phyloP scores from a whole-genome alignment of 371 early-diverging fungal species.

The Rhizopus stolonifer region DNA sequence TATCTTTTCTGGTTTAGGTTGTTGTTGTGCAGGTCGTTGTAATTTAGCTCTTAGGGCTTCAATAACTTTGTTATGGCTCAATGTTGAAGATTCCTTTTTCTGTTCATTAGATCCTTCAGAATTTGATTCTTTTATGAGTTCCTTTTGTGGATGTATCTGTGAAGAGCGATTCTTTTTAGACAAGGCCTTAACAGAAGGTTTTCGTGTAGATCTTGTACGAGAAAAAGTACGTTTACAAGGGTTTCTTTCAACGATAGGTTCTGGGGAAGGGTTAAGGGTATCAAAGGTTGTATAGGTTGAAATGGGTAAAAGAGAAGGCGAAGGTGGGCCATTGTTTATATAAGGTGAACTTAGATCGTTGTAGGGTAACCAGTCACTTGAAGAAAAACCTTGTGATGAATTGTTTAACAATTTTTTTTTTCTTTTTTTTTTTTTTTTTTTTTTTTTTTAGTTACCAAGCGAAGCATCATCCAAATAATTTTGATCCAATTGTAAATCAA shows the following conservation, averaged over 20 bases:
- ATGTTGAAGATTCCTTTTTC: background rate
- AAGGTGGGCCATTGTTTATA: constrained; percentile 32
- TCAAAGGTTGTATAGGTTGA: constrained; percentile 25
- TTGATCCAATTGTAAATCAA: constrained; percentile 41
- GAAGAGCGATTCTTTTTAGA: constrained; percentile 31
- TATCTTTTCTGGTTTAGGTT: constrained; percentile 22
- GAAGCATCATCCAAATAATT: constrained; percentile 25
- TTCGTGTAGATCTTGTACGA: constrained; percentile 35
- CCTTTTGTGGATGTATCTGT: background rate
- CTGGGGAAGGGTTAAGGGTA: constrained; percentile 34
- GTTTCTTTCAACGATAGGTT: too few relatives aligned
- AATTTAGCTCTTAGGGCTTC: constrained; percentile 36
- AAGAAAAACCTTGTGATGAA: constrained; percentile 23
- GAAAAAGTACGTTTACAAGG: constrained; percentile 32
- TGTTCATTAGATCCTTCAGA: too few relatives aligned
- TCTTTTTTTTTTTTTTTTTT: background rate
- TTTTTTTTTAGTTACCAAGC: too few relatives aligned
- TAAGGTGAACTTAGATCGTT: constrained; percentile 16
- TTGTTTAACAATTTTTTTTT: background rate
- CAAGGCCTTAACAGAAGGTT: constrained; percentile 24
- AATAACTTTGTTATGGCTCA: constrained; percentile 35
- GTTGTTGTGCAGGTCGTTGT: constrained; percentile 28
- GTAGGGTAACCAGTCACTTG: constrained; percentile 20
- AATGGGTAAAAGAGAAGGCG: constrained; percentile 10
- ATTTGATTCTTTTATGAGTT: too few relatives aligned